Base-by-base conservation (phyloP, 192 early-diverging fungal species). In the Linnemannia schmuckeri region DNA sequence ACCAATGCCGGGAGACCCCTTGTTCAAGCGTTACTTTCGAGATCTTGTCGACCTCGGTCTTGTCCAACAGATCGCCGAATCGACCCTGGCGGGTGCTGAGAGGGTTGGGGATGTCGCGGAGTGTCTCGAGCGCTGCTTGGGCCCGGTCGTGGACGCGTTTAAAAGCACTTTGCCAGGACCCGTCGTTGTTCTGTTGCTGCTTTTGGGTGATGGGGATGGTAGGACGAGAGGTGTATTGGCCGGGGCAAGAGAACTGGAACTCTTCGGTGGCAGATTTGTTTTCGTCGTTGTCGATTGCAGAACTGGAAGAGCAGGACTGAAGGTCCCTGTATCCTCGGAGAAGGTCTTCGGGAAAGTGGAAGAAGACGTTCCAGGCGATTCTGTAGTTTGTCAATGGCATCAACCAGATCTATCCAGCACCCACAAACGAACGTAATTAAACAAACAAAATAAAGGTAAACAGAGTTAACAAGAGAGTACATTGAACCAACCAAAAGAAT, bases 1-100 rank as follows among this genome's bases (percentile, higher is more conserved):
- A 76, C 81, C 81, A 82, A 7, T 75, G 81, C 30, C 37, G 35
- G 35, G 61, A 72, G 35, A 82, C 52, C 9, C 81, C 81, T 46
- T 82, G 74, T 42, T 82, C 75, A 20, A 82, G 27, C 20, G 49
- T 76, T n/a, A 75, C 81, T 33, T 55, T 70, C 35, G 75, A 68
- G 75, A 76, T 68, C 20, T n/a, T 33, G 17, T 76, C 57, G 17
- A 41, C 40, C 2, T 61, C 22, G 7, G 75, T 76, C 75, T 66
- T 61, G n/a, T 61, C 75, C 8, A 76, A 7, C 0, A 76, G 75
- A 57, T 66, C 75, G 44, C 75, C 55, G n/a, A 76, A 76, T 6
- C 37, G 55, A 0, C 75, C 75, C 18, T 30, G 37, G 15, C 38
- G 37, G 7, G n/a, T 47, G 57, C 75, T 76, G 37, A 76, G 33